phyloP scores from a whole-genome alignment of 1,139 yeast genomes.

The Taphrina communis region DNA sequence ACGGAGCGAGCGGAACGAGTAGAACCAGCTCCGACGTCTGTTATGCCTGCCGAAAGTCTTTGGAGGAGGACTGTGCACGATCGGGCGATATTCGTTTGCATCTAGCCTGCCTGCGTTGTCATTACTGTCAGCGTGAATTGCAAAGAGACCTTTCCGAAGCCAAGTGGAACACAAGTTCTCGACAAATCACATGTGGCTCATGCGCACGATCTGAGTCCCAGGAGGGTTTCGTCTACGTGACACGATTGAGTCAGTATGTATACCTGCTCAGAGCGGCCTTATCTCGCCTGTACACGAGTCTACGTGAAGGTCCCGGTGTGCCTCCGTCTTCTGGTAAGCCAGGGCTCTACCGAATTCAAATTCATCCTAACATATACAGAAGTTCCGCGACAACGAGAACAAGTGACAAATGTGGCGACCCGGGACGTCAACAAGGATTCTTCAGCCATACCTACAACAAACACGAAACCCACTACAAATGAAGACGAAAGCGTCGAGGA shows the following conservation, averaged over 20 bases:
- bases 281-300: constrained; percentile 62
- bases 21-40: constrained; percentile 79
- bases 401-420: background rate
- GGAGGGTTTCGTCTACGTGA: constrained; percentile 67
- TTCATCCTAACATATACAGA: background rate
- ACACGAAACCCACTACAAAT: constrained; percentile 15
- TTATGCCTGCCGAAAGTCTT: constrained; percentile 68
- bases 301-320: constrained; percentile 33
- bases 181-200: constrained; percentile 61
- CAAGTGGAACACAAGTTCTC: constrained; percentile 54
- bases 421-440: background rate
- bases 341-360: background rate
- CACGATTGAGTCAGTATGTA: constrained; percentile 73
- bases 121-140: constrained; percentile 57
- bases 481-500: constrained; percentile 6
- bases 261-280: constrained; percentile 83
- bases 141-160: constrained; percentile 55
- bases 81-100: constrained; percentile 39
- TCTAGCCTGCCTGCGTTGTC: constrained; percentile 42
- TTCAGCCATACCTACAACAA: background rate
- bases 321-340: constrained; percentile 41
- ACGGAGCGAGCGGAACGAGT: background rate
- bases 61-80: constrained; percentile 61
- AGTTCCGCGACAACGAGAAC: background rate
- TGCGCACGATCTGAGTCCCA: constrained; percentile 61